Evolutionary conservation across 805 yeast species (phyloP), one percentile per base, ranked within the genome.

Genomic region (Starmerella asiatica): DNA sequence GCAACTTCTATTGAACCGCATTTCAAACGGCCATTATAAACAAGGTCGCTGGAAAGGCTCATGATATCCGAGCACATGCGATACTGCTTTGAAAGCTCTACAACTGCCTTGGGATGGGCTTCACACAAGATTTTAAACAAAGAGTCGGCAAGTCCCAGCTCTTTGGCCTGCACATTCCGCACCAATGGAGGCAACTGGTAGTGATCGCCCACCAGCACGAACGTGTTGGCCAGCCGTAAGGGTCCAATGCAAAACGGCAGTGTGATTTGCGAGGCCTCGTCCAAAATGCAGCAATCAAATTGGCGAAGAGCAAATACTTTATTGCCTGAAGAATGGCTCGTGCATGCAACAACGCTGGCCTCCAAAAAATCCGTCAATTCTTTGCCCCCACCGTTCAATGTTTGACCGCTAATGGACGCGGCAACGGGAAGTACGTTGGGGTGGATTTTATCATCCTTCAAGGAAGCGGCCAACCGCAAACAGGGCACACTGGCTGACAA

Each of bases 181-280:
- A 91, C 85, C 37, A 91, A 63, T 1, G 99, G 98, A 3, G 96
- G 93, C 20, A 91, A 64, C 57, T 91, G 99, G 48, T 71, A 74
- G 57, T 91, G 97, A 56, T 91, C 99, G 8, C 99, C 99, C n/a
- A 91, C 96, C 44, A 91, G 67, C 1, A 91, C 69, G 56, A 88
- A 91, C 57, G 71, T 80, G 33, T 79, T 77, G 26, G 85, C 77
- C 47, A 70, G 72, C 24, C 85, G 59, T 34, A 91, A 57, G 0
- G 98, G 97, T 0, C 97, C 98, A 21, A 91, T 58, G 50, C 93
- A 80, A 5, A 82, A 68, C 0, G 99, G 98, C 68, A 88, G 67
- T 0, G 96, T 79, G 0, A 88, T 81, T 54, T 91, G 98, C 1
- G 96, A 85, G 0, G 97, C 97, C 57, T 91, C 99, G 57, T 91